Conservation (phyloP, 371 early-diverging fungal genomes). For the Mortierella sp. region DNA sequence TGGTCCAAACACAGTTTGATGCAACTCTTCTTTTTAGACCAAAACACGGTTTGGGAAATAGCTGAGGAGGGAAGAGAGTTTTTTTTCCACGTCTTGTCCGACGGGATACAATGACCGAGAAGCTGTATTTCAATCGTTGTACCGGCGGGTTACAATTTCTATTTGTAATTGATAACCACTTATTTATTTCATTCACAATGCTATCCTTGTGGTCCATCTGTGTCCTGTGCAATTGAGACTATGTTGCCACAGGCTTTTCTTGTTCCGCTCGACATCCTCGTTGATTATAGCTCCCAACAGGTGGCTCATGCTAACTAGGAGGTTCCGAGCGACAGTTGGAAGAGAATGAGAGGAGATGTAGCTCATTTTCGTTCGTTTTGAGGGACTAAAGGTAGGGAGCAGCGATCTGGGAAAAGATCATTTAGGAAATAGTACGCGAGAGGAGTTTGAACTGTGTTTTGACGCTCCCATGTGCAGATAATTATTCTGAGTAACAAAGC, state of each 20-base stretch:
- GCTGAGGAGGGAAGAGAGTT: neutral
- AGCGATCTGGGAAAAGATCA: conserved; percentile 1
- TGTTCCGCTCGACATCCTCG: too few species aligned
- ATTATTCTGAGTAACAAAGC: conserved; percentile 1
- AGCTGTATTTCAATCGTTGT: neutral
- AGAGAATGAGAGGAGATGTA: too few species aligned
- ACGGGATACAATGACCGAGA: conserved; percentile 1
- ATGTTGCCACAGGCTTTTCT: too few species aligned
- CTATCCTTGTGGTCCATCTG: neutral
- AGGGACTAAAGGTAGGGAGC: neutral
- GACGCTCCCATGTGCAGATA: conserved; percentile 10
- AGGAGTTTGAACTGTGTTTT: conserved; percentile 13
- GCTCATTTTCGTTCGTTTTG: neutral
- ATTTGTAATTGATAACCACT: neutral
- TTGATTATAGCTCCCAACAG: too few species aligned
- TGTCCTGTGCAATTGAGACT: too few species aligned
- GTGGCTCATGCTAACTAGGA: too few species aligned
- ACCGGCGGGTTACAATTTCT: neutral
- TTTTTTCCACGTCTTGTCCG: conserved; percentile 4
- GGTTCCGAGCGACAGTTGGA: too few species aligned
- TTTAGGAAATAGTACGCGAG: too few species aligned
- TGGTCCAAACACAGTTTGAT: conserved; percentile 56
- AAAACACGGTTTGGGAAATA: conserved; percentile 24
- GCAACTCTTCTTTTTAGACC: neutral
- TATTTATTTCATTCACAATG: neutral